Base-by-base conservation (phyloP, 1,284 basidiomycete species). In the Cryptococcus hybrid region DNA sequence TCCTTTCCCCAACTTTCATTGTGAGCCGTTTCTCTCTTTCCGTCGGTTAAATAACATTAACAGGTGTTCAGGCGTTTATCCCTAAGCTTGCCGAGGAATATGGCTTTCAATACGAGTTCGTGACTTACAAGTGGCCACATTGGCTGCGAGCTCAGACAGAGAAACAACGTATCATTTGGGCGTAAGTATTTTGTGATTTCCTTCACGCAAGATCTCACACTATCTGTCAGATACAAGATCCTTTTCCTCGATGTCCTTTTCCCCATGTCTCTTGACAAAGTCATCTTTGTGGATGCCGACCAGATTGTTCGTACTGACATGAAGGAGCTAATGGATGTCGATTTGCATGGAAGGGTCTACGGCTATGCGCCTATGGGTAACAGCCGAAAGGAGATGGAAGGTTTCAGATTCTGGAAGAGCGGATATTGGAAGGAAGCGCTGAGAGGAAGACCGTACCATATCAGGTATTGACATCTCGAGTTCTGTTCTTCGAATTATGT, bases 111-210 rank as follows among this genome's bases (percentile, higher is more conserved):
- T 78, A 97, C 74, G 94, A 98, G 73, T 84, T 99, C 9, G 89
- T 99, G 56, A 98, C 95, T 0, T 99, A 98, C 81, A 97, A 96
- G 70, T 99, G 95, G 95, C 96, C 95, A 0, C 88, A 89, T 3
- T 99, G 95, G 95, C 82, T 99, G 11, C 88, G 92, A n/a, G 84
- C 85, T 8, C 95, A 98, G 75, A 93, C 87, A 18, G 18, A 18
- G 18, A 56, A 99, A 77, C 95, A 99, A 76, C 84, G 95, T 18
- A 89, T 93, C 57, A 99, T 99, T 68, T 99, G 95, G 95, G 96
- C 90, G n/a, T 70, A 48, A 61, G 64, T 60, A 34, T 13, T 7
- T 35, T 42, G 36, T 4, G 34, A 11, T 37, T 49, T 12, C 1
- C 7, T 30, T 15, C 36, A 13, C 30, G 30, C 37, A 39, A 18